Base-by-base conservation (phyloP, 2,329 filamentous ascomycete species). In the Ambrosiella beaveri region DNA sequence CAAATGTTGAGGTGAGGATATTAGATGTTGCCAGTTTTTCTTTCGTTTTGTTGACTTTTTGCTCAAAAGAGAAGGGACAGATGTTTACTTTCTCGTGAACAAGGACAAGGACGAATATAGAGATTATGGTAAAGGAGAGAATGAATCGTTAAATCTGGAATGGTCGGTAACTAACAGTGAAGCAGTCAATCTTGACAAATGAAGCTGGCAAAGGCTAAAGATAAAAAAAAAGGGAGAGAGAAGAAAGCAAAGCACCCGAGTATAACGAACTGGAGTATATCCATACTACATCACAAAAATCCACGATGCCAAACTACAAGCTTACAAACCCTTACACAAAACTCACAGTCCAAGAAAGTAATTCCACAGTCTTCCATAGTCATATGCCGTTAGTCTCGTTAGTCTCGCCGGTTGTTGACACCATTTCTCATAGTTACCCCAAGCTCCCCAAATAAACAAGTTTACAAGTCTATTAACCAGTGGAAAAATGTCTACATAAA, bases 31-130 rank as follows among this genome's bases (percentile, higher is more conserved):
- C 27, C 27, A 2, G 27, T 5, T 27, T 27, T 27, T 27, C 27
- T 27, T n/a, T 41, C n/a, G 47, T 51, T 49, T 51, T 51, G 47
- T 51, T 51, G 47, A 51, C 47, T 51, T 51, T 51, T 51, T 15
- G 27, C 47, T 36, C 17, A 9, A 51, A 51, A 51, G 1, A 36
- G 47, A 51, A 51, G 12, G 12, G 27, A 2, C 11, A 11, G 36
- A 27, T 51, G 47, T 51, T 51, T 51, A 51, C 27, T 51, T 51
- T n/a, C 8, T 12, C 19, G 19, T 27, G 17, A 39, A 55, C 27
- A 44, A 44, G 8, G 44, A 55, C 13, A 40, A 39, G 36, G 15
- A 35, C 9, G 53, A 55, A 55, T 41, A n/a, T 40, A 55, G 53
- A 55, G 15, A 44, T 44, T 41, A 55, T 54, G 51, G 51, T 54